phyloP scores from a whole-genome alignment of 192 early-diverging fungal species.

The Coemansia sp. region DNA sequence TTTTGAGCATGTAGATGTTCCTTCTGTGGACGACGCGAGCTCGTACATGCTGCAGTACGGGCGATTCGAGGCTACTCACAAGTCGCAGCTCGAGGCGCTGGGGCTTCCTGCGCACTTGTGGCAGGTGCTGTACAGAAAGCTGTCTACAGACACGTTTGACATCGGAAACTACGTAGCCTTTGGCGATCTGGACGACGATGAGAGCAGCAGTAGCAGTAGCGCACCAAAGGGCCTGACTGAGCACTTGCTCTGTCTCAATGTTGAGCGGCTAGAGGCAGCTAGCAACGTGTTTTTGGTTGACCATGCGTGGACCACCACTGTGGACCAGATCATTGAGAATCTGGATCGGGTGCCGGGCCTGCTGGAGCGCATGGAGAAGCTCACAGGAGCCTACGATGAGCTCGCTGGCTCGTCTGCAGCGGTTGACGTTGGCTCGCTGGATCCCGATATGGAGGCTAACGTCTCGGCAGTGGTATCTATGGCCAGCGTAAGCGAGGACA shows the following conservation, averaged over 20 bases:
- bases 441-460: conserved; percentile 33
- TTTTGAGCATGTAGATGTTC: not conserved
- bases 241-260: conserved; percentile 25
- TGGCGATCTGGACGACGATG: conserved; percentile 5
- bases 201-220: not conserved
- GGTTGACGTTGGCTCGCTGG: conserved; percentile 32
- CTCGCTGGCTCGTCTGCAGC: conserved; percentile 31
- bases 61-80: conserved; percentile 47
- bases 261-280: conserved; percentile 25
- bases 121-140: conserved; percentile 41
- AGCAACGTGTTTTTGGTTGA: conserved; percentile 73
- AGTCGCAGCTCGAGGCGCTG: conserved; percentile 43
- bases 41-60: conserved; percentile 41
- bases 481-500: conserved; percentile 58
- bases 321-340: conserved; percentile 58
- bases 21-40: conserved; percentile 28
- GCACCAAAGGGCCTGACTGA: conserved; percentile 7
- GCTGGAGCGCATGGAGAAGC: conserved; percentile 64
- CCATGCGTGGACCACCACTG: conserved; percentile 74
- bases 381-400: conserved; percentile 64
- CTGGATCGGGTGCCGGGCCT: conserved; percentile 59
- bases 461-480: conserved; percentile 63
- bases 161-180: conserved; percentile 42
- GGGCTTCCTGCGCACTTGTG: conserved; percentile 46
- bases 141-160: conserved; percentile 31